Evolutionary conservation across 441 rosid species (phyloP).

Genomic region (Aleurites moluccanus): DNA sequence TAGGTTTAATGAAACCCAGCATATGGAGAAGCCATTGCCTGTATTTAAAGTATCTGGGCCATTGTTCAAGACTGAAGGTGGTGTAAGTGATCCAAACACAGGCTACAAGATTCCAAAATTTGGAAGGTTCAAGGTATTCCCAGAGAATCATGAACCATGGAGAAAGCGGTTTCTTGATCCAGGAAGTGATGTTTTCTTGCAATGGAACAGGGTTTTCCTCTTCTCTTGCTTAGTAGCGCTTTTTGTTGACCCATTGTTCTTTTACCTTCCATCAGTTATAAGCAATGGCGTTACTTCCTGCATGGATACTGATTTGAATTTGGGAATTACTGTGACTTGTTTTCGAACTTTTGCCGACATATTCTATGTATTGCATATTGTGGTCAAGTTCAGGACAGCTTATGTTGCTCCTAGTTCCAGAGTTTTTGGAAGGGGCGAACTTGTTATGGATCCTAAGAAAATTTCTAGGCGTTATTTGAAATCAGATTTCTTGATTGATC

Average conservation of each 20-base stretch:
- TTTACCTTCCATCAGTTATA: constrained; percentile 64
- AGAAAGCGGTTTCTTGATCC: constrained; percentile 72
- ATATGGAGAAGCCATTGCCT: constrained; percentile 42
- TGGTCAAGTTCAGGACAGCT: constrained; percentile 75
- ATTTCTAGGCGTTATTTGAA: constrained; percentile 66
- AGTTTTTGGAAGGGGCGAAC: constrained; percentile 88
- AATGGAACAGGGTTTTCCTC: constrained; percentile 84
- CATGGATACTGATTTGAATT: constrained; percentile 58
- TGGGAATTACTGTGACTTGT: constrained; percentile 72
- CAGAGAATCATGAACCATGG: constrained; percentile 49
- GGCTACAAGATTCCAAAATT: constrained; percentile 36
- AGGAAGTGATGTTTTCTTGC: constrained; percentile 57
- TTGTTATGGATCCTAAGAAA: constrained; percentile 66
- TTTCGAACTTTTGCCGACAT: constrained; percentile 72
- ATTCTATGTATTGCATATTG: constrained; percentile 59
- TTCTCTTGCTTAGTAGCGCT: constrained; percentile 72
- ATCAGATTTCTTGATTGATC: constrained; percentile 74
- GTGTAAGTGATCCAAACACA: constrained; percentile 28
- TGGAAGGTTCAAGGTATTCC: constrained; percentile 55
- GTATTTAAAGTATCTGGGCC: constrained; percentile 42
- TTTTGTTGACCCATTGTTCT: constrained; percentile 81
- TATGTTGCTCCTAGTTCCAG: constrained; percentile 75
- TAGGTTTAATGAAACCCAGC: constrained; percentile 41
- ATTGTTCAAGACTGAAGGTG: constrained; percentile 38
- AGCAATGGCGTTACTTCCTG: constrained; percentile 47